A percentile compares a stretch with the other conserved stretches of the same genome.
phyloP scores from a whole-genome alignment of 75 land plant genomes.

The Cryptomeria japonica region DNA sequence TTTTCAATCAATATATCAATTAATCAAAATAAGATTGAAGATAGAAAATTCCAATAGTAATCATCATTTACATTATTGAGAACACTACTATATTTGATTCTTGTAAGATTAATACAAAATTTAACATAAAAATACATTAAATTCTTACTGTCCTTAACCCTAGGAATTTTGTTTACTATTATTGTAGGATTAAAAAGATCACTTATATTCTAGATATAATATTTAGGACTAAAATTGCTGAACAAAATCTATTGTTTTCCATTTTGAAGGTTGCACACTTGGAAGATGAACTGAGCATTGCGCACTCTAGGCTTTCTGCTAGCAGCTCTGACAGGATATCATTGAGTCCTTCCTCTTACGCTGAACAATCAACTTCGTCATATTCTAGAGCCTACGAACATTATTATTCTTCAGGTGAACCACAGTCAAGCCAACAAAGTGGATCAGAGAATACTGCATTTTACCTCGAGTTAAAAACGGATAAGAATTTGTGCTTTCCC shows the following conservation, averaged over 20 bases:
- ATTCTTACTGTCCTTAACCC: too few relatives aligned
- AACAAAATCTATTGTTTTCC: background rate
- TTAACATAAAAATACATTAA: too few relatives aligned
- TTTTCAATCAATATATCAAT: too few relatives aligned
- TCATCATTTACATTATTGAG: too few relatives aligned
- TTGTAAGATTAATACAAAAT: too few relatives aligned
- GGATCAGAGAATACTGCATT: background rate
- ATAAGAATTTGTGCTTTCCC: background rate
- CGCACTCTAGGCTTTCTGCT: background rate
- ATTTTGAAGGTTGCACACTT: slow-evolving; percentile 13
- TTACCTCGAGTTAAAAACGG: background rate
- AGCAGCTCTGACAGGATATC: background rate
- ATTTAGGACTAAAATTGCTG: background rate
- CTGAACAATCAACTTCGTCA: background rate
- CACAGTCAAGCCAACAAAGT: background rate
- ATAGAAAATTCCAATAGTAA: too few relatives aligned
- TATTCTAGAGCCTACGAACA: background rate
- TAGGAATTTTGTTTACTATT: too few relatives aligned
- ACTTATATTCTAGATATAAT: too few relatives aligned
- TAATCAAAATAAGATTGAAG: too few relatives aligned
- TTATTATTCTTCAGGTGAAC: background rate
- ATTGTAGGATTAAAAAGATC: too few relatives aligned
- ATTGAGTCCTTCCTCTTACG: background rate
- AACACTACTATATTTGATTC: too few relatives aligned
- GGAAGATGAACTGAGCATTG: background rate